Evolutionary conservation across 495 filamentous ascomycete genomes (phyloP), one percentile per base, ranked within the genome.

Genomic region (Tuber brumale): DNA sequence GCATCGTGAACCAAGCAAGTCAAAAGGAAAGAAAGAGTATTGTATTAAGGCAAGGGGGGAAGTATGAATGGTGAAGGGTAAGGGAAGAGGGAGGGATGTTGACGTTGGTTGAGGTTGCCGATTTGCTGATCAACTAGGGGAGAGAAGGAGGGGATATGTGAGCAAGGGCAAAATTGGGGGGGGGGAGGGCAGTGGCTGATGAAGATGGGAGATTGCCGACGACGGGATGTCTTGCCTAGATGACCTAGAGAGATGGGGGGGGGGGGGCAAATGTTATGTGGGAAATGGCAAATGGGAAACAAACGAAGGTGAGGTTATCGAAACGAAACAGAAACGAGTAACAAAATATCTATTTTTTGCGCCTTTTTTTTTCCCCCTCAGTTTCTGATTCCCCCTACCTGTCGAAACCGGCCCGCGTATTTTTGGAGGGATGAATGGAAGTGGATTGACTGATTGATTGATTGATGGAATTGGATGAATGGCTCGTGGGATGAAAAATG

Each of bases 1-100:
- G 77, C 78, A 74, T 80, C 77, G 78, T 82, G 80, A 76, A 76
- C 73, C 71, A 43, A 74, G 48, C 72, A 72, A n/a, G 44, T 16
- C 27, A 35, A 72, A 72, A 45, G 70, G 44, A 45, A 45, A 45
- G 23, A 45, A n/a, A 23, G 18, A 3, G 70, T 71, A 3, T 42
- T 71, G 35, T 42, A 42, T 42, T 72, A 45, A 45, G 39, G 39
- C 27, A 72, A 12, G 70, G 39, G 42, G 39, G 27, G 16, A 73
- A 70, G 69, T 42, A 77, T n/a, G 74, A 42, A 71, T 39, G 79
- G 76, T 70, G 72, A 73, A 57, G 70, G 69, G 72, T 37, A 66
- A 75, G 70, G 75, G 75, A 70, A 75, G 72, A 69, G 70, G 19
- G 61, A 41, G 45, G 70, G 61, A 12, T 48, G 70, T 45, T 43